Evolutionary conservation across 1,284 basidiomycete species (phyloP), one percentile per base, ranked within the genome.

Genomic region (Ceratobasidium sp.): DNA sequence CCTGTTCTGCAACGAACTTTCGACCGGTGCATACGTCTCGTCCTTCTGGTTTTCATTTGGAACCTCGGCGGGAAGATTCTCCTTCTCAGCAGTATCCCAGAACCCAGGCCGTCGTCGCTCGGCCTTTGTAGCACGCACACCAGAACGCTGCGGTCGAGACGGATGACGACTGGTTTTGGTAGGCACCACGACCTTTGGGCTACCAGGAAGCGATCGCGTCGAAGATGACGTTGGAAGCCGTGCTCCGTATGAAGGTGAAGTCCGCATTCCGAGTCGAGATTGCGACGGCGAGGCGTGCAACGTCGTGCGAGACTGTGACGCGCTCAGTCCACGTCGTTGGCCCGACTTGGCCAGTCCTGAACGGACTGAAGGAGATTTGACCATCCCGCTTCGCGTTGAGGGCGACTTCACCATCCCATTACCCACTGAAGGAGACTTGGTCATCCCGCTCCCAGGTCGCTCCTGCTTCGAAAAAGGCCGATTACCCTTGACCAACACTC

Each of bases 331-430:
- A n/a, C 31, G 35, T 10, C 23, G 26, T 42, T 2, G 42, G 15
- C 31, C 39, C 20, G 67, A 37, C 67, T 56, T 60, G 54, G 37
- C 2, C 56, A 71, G 35, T 26, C 68, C 68, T 2, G 68, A 71
- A n/a, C 68, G 37, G 28, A 60, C 42, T 1, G 68, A 71, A 20
- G 65, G 65, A 5, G 65, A 67, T 47, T 67, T 67, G 65, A 67
- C 49, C 26, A 67, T 67, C 33, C 65, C 28, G 17, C 37, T 11
- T 54, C 65, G 31, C 26, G 31, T 39, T 3, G 47, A 37, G 26
- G 68, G 53, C 28, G 67, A 49, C 66, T 54, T 69, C 33, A 17
- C 47, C 31, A 53, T 51, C 49, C 49, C 20, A 51, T 6, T 66
- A 35, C 42, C 31, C 47, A 26, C 37, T 26, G 49, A 69, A 45